A percentile compares a stretch with the other conserved stretches of the same genome.
phyloP scores from a whole-genome alignment of 768 basidiomycete species.

The Lepiota brunneoincarnata region DNA sequence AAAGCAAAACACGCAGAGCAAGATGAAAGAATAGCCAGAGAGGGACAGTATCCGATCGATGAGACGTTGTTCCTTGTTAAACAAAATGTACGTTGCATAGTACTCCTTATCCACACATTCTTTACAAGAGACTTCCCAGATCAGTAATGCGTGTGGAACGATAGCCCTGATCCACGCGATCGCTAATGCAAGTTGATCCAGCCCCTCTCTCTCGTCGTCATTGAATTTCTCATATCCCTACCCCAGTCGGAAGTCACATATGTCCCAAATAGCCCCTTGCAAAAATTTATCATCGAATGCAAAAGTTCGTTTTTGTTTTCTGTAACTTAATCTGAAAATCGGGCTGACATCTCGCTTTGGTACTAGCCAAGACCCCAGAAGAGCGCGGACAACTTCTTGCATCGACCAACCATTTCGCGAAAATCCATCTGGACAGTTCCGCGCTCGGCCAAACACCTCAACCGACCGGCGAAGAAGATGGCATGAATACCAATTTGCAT shows the following conservation, averaged over 20 bases:
- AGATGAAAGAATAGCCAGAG: constrained; percentile 49
- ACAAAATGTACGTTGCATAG: constrained; percentile 77
- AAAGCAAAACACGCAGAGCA: constrained; percentile 51
- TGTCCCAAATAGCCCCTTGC: constrained; percentile 54
- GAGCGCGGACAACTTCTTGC: constrained; percentile 78
- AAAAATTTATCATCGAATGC: constrained; percentile 64
- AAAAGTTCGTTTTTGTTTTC: constrained; percentile 36
- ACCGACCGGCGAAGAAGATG: constrained; percentile 18
- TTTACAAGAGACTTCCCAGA: too few species aligned
- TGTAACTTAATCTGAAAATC: neutral
- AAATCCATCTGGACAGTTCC: constrained; percentile 74
- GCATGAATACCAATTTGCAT: constrained; percentile 75
- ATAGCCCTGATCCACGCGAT: constrained; percentile 84
- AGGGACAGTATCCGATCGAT: constrained; percentile 48
- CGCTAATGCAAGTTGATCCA: constrained; percentile 59
- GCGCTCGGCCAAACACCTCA: constrained; percentile 68
- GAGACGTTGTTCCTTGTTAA: constrained; percentile 82
- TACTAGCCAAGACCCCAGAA: constrained; percentile 59
- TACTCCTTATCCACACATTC: too few species aligned
- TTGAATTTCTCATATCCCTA: neutral
- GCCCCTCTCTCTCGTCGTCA: neutral
- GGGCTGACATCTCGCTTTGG: neutral
- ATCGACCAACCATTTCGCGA: constrained; percentile 70
- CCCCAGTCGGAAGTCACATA: constrained; percentile 56
- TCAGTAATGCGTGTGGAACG: constrained; percentile 83